Base-by-base conservation (phyloP, 1,284 basidiomycete species). In the Puccinia triticina region DNA sequence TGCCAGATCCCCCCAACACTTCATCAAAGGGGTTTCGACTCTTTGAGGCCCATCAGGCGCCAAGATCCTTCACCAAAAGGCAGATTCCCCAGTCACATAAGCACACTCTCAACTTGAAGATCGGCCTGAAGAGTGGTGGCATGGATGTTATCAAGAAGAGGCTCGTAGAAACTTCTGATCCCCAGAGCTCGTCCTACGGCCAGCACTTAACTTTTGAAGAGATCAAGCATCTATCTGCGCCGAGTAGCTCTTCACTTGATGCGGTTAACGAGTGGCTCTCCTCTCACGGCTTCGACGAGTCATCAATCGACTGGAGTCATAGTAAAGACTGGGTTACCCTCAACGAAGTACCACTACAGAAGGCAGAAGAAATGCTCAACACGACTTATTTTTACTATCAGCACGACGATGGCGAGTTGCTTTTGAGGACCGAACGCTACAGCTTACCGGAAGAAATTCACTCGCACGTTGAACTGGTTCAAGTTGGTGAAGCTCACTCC, bases 291-390 rank as follows among this genome's bases (percentile, higher is more conserved):
- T 67, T 77, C 23, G 21, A 48, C 29, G 16, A 64, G 12, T 64
- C 57, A 64, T 11, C 29, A 18, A 46, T 77, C 16, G 29, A 64
- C 4, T 77, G 57, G 76, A 77, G 76, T 23, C 29, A 34, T 48
- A 50, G 46, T 67, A 67, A 77, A 32, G 76, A 77, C 23, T 77
- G 76, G 76, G 59, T 77, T 21, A 67, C 76, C 40, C 34, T 77
- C 18, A 48, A 77, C 26, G 29, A 50, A 14, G 40, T 77, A 1
- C 61, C 61, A 2, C 21, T 77, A 46, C 37, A 37, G 61, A 64
- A 77, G 48, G 76, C 50, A 77, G 61, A 77, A 53, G 61, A 48
- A 32, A 77, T 77, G 76, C 61, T 77, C 14, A n/a, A 77, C 34
- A 67, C 76, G 14, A 67, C 57, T 32, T 77, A 77, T 40, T 53